A percentile compares a stretch with the other conserved stretches of the same genome.
These are phyloP conservation scores for Metarhizium rileyi DNA, from an alignment of 2,329 filamentous ascomycete genomes.

Conservation along the genomic window DNA sequence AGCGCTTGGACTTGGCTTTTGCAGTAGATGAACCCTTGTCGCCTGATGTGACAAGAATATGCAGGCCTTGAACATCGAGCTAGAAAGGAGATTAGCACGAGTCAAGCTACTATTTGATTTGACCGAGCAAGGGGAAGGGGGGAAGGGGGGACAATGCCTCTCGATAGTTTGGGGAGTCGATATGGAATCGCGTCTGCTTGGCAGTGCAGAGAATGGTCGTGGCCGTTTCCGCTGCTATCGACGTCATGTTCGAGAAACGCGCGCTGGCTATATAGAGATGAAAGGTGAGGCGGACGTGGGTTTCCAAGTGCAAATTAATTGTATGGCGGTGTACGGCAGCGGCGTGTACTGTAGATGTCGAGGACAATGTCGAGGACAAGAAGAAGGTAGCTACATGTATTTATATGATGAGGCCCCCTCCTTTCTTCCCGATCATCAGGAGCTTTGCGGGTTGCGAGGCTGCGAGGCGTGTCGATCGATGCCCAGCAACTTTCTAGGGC, in stretches of 20 bases:
- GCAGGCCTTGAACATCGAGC: conserved; percentile 66
- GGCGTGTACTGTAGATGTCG: too few relatives aligned
- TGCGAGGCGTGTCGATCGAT: too few relatives aligned
- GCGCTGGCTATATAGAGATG: not conserved
- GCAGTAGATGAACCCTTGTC: conserved; percentile 26
- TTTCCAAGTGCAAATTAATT: not conserved
- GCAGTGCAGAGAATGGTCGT: conserved; percentile 51
- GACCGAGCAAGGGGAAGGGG: not conserved
- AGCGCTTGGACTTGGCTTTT: conserved; percentile 40
- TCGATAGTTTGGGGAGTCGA: conserved; percentile 41
- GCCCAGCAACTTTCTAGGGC: too few relatives aligned
- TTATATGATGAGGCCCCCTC: too few relatives aligned
- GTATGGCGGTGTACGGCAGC: too few relatives aligned
- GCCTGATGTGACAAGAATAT: conserved; percentile 50
- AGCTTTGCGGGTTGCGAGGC: too few relatives aligned
- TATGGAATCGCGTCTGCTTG: conserved; percentile 59
- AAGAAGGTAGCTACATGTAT: too few relatives aligned
- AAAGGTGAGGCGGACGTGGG: not conserved
- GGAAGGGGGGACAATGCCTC: conserved; percentile 33
- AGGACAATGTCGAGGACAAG: too few relatives aligned
- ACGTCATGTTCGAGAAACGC: conserved; percentile 28
- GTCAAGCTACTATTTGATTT: not conserved
- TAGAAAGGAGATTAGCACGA: conserved; percentile 16
- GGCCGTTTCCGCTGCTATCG: conserved; percentile 39
- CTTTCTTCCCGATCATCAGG: too few relatives aligned